phyloP scores from a whole-genome alignment of 176 grass and related monocot species.

The Elaeis guineensis region DNA sequence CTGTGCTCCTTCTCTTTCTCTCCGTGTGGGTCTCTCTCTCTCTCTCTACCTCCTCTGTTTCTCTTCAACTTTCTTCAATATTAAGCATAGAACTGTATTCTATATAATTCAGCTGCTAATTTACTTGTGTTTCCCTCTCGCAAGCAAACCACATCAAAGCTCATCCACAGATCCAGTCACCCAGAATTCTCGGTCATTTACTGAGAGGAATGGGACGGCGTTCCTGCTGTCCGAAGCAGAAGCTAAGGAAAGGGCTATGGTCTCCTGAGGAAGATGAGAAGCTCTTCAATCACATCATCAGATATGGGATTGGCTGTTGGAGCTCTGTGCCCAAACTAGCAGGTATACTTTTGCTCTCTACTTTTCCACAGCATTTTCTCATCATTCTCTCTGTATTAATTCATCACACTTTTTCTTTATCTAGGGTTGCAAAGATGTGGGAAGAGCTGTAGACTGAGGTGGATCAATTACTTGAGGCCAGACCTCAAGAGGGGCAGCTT shows the following conservation, averaged over 20 bases:
- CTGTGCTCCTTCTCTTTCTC: neutral
- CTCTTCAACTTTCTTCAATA: constrained; percentile 38
- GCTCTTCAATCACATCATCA: constrained; percentile 7
- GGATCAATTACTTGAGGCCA: constrained; percentile 8
- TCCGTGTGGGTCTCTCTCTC: neutral
- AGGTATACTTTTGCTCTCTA: neutral
- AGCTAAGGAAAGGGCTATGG: constrained; percentile 9
- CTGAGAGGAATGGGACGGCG: neutral
- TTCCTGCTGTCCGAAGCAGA: neutral
- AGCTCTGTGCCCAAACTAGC: constrained; percentile 5
- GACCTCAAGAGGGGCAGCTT: constrained; percentile 13
- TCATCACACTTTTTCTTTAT: neutral
- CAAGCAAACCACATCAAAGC: no score
- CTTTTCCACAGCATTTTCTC: neutral
- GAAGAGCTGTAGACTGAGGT: constrained; percentile 9
- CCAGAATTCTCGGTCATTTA: no score
- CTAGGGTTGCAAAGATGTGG: constrained; percentile 1
- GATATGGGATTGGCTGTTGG: constrained; percentile 4
- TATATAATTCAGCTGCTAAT: neutral
- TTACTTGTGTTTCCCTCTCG: neutral
- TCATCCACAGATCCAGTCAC: no score
- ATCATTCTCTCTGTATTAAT: neutral
- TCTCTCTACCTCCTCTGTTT: constrained; percentile 22
- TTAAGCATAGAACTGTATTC: constrained; percentile 22
- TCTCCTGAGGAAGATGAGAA: constrained; percentile 9